Evolutionary conservation across 805 yeast genomes (phyloP), one percentile per base, ranked within the genome.

Genomic region (Cyberlindnera amylophila): DNA sequence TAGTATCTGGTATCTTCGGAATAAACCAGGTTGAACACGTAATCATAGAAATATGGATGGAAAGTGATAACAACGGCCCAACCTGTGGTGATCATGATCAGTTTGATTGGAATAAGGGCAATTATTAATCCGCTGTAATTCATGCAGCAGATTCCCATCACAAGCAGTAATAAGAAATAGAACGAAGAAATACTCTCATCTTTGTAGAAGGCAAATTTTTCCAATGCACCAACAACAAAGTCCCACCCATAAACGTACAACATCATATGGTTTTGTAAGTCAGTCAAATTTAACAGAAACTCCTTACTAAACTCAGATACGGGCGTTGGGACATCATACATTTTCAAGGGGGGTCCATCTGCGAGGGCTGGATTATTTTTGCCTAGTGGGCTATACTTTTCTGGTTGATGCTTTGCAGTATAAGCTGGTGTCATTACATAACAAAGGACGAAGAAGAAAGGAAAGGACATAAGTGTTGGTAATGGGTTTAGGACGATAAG

Each of bases 251-350:
- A 59, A 9, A 83, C 80, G 58, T 82, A 86, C 12, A 80, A 55
- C 24, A 81, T 57, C 86, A 85, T 81, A 55, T 80, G 82, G 58
- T 88, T 88, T 57, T 88, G 96, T 45, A 87, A 67, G 65, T 88
- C 96, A 1, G 95, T 86, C 53, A 86, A 67, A 58, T 88, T 88
- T 43, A 87, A 58, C 16, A 82, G 62, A 57, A 87, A 88, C 58
- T 88, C 96, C 42, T 85, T 70, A 26, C 90, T 81, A 38, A 85
- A 69, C 59, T 87, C 88, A 4, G 90, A 84, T 7, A 81, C 85
- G 0, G 95, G 93, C 46, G 75, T 77, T 7, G 53, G 53, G 8
- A 28, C 8, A 13, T 40, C 38, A 1, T 29, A 15, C 4, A 15
- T 10, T 11, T 24, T 19, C 19, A 44, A 9, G 8, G 13, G 30